These are phyloP conservation scores for Solanum rostratum DNA, from an alignment of 257 asterid genomes.

Conservation along the genomic window DNA sequence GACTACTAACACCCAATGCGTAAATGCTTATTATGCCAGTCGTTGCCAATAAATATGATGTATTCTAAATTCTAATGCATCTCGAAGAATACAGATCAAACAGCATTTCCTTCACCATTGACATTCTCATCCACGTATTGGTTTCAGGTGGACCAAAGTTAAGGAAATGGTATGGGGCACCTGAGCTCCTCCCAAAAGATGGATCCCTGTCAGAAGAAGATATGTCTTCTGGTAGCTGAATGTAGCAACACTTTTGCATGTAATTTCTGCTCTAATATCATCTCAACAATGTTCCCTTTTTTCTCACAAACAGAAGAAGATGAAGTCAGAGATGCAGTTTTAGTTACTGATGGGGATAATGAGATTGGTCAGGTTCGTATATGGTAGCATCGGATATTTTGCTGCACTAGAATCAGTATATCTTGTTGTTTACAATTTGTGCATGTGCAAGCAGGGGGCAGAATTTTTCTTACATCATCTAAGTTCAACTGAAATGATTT, in stretches of 20 bases:
- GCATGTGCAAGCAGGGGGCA: neutral
- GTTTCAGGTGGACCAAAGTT: slow-evolving; percentile 89
- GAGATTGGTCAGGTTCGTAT: slow-evolving; percentile 89
- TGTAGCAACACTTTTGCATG: neutral
- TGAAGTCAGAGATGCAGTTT: slow-evolving; percentile 70
- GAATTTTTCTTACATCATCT: neutral
- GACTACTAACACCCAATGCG: neutral
- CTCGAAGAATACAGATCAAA: too few relatives aligned
- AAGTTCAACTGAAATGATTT: neutral
- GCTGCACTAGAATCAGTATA: neutral
- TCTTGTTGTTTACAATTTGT: neutral
- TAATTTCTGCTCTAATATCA: neutral
- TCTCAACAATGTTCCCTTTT: neutral
- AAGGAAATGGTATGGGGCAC: slow-evolving; percentile 98
- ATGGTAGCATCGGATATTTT: neutral
- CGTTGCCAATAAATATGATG: too few relatives aligned
- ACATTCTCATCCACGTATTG: neutral
- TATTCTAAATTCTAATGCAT: too few relatives aligned
- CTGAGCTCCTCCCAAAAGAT: slow-evolving; percentile 54
- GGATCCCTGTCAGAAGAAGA: slow-evolving; percentile 38
- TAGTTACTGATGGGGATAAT: slow-evolving; percentile 87
- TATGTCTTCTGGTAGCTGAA: slow-evolving; percentile 41
- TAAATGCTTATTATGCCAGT: neutral
- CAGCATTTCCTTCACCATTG: too few relatives aligned
- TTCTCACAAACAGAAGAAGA: slow-evolving; percentile 42